Percentiles rank a stretch among this genome's conserved stretches.
These are phyloP conservation scores for Nemophila menziesii DNA, from an alignment of 257 asterid species.

Conservation along the genomic window DNA sequence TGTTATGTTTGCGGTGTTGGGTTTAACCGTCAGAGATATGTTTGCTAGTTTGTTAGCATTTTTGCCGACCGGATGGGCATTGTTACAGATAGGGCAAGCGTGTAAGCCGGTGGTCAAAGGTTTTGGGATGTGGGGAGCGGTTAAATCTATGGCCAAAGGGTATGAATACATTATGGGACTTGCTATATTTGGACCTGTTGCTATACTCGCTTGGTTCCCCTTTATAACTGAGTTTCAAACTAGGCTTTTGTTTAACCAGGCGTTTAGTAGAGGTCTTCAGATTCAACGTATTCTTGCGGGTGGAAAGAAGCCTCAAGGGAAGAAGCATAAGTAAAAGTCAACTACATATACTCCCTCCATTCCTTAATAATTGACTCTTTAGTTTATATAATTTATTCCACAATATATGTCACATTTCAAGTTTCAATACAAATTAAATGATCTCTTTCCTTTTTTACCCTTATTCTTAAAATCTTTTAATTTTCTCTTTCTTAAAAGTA, in stretches of 20 bases:
- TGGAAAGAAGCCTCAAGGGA: slow-evolving; percentile 69
- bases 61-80: slow-evolving; percentile 93
- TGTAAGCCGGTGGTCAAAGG: slow-evolving; percentile 56
- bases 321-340: slow-evolving; percentile 50
- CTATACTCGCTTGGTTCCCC: slow-evolving; percentile 84
- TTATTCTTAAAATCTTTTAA: too few relatives aligned
- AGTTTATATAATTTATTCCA: too few relatives aligned
- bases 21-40: slow-evolving; percentile 60
- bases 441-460: too few relatives aligned
- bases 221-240: slow-evolving; percentile 89
- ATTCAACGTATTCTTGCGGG: slow-evolving; percentile 90
- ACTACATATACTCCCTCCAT: too few relatives aligned
- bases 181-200: slow-evolving; percentile 68
- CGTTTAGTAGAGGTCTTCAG: slow-evolving; percentile 96
- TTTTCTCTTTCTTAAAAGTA: too few relatives aligned
- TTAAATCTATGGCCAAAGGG: slow-evolving; percentile 78
- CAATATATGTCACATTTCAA: too few relatives aligned
- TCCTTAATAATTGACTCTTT: too few relatives aligned
- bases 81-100: slow-evolving; percentile 85
- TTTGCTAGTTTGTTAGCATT: slow-evolving; percentile 72
- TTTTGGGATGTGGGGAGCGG: slow-evolving; percentile 72
- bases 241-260: slow-evolving; percentile 85
- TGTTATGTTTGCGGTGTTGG: slow-evolving; percentile 45
- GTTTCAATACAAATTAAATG: too few relatives aligned
- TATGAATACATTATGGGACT: slow-evolving; percentile 86